phyloP scores from a whole-genome alignment of 2,329 filamentous ascomycete genomes.

The Botrytis sinoallii region DNA sequence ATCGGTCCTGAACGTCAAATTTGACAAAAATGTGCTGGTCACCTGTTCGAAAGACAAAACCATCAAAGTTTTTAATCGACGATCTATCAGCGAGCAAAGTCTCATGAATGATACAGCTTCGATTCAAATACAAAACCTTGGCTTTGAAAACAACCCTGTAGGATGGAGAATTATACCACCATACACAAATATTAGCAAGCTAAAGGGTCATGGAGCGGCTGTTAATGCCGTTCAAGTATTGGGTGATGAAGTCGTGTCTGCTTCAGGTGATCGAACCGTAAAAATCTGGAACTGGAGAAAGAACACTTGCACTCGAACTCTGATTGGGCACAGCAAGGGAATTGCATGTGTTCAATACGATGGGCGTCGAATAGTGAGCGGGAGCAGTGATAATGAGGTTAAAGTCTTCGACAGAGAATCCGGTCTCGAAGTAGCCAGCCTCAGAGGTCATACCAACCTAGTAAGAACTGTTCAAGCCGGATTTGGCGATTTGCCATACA shows the following conservation, averaged over 20 bases:
- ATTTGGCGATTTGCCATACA: constrained; percentile 84
- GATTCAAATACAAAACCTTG: constrained; percentile 51
- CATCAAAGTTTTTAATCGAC: constrained; percentile 93
- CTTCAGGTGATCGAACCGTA: constrained; percentile 88
- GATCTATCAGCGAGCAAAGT: constrained; percentile 58
- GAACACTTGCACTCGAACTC: constrained; percentile 70
- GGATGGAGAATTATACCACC: constrained; percentile 56
- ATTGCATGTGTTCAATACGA: constrained; percentile 98
- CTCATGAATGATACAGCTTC: constrained; percentile 51
- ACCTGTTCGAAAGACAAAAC: constrained; percentile 97
- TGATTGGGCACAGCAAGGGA: constrained; percentile 86
- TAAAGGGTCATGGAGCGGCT: constrained; percentile 84
- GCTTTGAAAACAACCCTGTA: constrained; percentile 45
- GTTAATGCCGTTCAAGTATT: constrained; percentile 95
- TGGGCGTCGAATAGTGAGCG: constrained; percentile 86
- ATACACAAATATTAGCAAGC: constrained; percentile 72
- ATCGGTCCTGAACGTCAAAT: constrained; percentile 89
- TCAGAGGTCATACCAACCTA: constrained; percentile 77
- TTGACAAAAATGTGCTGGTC: constrained; percentile 86
- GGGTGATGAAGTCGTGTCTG: constrained; percentile 84
- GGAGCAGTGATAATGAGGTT: constrained; percentile 93
- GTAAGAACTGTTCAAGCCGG: constrained; percentile 94
- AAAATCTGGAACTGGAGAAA: constrained; percentile 92
- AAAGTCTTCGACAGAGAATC: constrained; percentile 89
- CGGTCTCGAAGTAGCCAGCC: constrained; percentile 82